Evolutionary conservation across 2,329 filamentous ascomycete genomes (phyloP).

Genomic region (Hymenoscyphus fructigenus): DNA sequence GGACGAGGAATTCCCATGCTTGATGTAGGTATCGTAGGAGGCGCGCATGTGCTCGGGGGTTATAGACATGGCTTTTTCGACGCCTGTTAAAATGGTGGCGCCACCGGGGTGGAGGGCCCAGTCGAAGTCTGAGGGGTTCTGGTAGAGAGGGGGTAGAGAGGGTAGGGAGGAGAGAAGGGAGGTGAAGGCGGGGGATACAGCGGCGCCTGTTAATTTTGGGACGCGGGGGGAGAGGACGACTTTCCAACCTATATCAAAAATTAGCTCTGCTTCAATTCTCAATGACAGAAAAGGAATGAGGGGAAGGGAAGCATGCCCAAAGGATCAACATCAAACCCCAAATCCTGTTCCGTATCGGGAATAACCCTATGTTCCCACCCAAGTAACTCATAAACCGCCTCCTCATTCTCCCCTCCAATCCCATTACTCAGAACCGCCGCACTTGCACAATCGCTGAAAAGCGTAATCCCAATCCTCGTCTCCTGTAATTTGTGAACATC

Average conservation of each 20-base stretch:
- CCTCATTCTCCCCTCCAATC: conserved; percentile 44
- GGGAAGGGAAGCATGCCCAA: conserved; percentile 44
- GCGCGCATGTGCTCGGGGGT: conserved; percentile 64
- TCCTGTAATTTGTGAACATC: conserved; percentile 58
- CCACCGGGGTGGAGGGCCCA: conserved; percentile 74
- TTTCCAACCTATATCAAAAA: conserved; percentile 55
- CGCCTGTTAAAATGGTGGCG: conserved; percentile 62
- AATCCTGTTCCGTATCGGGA: conserved; percentile 59
- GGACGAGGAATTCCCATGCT: conserved; percentile 67
- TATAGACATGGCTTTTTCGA: conserved; percentile 57
- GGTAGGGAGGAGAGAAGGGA: conserved; percentile 51
- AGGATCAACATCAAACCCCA: conserved; percentile 66
- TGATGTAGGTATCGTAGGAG: conserved; percentile 68
- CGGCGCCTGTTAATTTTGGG: conserved; percentile 53
- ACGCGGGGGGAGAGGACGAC: conserved; percentile 63
- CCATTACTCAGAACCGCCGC: conserved; percentile 64
- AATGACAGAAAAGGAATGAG: not conserved
- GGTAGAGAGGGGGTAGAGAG: conserved; percentile 46
- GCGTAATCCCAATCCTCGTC: conserved; percentile 61
- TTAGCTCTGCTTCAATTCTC: not conserved
- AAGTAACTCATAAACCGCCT: conserved; percentile 56
- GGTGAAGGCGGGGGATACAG: conserved; percentile 54
- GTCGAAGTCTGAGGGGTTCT: conserved; percentile 59
- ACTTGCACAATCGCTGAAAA: conserved; percentile 72
- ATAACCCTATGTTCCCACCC: conserved; percentile 66